Percentiles rank a stretch among this genome's conserved stretches.
Evolutionary conservation across 441 rosid species (phyloP).

Genomic region (Hypseocharis bilobata): DNA sequence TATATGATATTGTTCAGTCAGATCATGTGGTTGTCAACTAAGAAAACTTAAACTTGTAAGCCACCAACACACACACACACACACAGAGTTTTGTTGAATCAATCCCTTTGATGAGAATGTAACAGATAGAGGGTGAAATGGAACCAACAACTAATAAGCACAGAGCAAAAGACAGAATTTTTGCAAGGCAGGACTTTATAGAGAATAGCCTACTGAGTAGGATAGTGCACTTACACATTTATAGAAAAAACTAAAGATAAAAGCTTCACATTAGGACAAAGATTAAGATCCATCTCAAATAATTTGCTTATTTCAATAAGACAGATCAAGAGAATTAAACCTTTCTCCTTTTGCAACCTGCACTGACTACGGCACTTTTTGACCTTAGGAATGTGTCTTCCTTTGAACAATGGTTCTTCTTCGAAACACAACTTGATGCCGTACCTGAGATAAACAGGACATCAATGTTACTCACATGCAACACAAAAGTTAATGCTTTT

Average conservation of each 20-base stretch:
- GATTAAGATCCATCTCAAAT: background rate
- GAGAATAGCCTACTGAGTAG: no score
- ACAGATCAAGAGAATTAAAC: conserved; percentile 21
- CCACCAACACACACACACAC: no score
- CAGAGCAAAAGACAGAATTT: no score
- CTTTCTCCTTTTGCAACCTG: conserved; percentile 48
- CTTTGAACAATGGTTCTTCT: conserved; percentile 37
- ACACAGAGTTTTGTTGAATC: no score
- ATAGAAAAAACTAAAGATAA: background rate
- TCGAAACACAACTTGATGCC: conserved; percentile 35
- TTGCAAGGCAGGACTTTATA: no score
- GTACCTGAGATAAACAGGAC: conserved; percentile 37
- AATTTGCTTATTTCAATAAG: background rate
- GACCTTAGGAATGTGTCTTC: conserved; percentile 47
- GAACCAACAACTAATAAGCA: no score
- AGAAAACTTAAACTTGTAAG: no score
- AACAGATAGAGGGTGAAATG: background rate
- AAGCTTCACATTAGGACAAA: background rate
- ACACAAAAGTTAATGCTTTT: background rate
- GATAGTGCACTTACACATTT: no score
- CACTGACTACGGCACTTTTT: conserved; percentile 38
- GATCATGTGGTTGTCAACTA: no score
- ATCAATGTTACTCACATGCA: conserved; percentile 3
- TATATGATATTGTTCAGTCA: no score
- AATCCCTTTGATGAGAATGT: no score